Evolutionary conservation across 192 early-diverging fungal species (phyloP), one percentile per base, ranked within the genome.

Genomic region (Thamnidium elegans): DNA sequence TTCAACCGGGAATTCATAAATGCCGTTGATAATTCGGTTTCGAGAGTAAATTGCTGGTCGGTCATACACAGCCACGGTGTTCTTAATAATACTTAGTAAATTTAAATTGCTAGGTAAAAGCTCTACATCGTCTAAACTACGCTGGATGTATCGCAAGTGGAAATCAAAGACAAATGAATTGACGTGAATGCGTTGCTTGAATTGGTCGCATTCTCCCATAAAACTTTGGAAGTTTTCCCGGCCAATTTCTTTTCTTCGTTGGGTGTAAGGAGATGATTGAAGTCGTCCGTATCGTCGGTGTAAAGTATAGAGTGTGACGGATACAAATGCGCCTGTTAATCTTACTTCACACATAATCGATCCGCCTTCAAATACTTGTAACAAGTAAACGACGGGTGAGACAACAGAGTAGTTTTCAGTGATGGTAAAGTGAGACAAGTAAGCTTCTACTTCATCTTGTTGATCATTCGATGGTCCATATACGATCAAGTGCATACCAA

Each of bases 101-200:
- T 83, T 76, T 8, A 83, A 67, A 8, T 78, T 66, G 8, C 53
- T 66, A 13, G 81, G 72, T 7, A 75, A 55, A 34, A 48, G 46
- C 0, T 58, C 68, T 15, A 68, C 54, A n/a, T 72, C 67, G 58
- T 78, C 72, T 34, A 83, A 62, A 14, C 78, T 77, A 11, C 72
- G 63, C 30, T 78, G 75, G 15, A 83, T 74, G 55, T 80, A 81
- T 48, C 79, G 74, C 8, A 86, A 61, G 42, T 81, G 79, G 54
- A 84, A 86, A 55, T 86, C 85, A 58, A 81, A 83, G 9, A 84
- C 79, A 70, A 86, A 86, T 7, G 83, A 84, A 52, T 84, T 83
- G 51, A 84, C 79, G 46, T 84, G 85, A 30, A 84, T 81, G 4
- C 72, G 54, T 51, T 84, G 77, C 61, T 84, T 86, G 53, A 86